Evolutionary conservation across 768 basidiomycete genomes (phyloP).

Genomic region (Boletus sp.): DNA sequence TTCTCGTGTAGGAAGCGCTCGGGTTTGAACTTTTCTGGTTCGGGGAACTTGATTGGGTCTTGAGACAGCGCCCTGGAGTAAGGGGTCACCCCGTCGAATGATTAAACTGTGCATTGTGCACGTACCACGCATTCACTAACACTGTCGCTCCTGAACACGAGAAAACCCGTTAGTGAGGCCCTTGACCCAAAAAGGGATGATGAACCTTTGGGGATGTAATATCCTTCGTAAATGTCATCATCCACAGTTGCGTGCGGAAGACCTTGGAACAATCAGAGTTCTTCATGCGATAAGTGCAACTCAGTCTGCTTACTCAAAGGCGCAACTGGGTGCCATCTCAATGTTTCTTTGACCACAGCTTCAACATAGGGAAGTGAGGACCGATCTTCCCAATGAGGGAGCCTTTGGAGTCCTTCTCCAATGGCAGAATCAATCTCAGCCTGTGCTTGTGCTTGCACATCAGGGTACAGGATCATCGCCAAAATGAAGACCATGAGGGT

Average conservation of each 20-base stretch:
- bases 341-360: conserved; percentile 23
- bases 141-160: conserved; percentile 19
- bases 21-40: conserved; percentile 39
- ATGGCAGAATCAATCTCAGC: conserved; percentile 22
- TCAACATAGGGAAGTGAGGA: conserved; percentile 21
- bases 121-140: conserved; percentile 20
- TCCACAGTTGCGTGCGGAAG: conserved; percentile 34
- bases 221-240: conserved; percentile 44
- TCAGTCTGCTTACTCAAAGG: conserved; percentile 10
- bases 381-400: conserved; percentile 22
- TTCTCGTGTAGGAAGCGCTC: conserved; percentile 30
- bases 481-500: conserved; percentile 21
- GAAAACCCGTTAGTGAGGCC: neutral
- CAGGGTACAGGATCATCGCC: conserved; percentile 27
- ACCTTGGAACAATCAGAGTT: conserved; percentile 11
- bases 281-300: neutral
- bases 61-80: too few species aligned
- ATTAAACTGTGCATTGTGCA: neutral
- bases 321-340: conserved; percentile 23
- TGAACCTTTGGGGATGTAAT: conserved; percentile 52
- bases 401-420: conserved; percentile 18
- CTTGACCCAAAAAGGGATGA: neutral
- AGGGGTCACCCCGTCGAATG: neutral
- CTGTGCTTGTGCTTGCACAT: conserved; percentile 21
- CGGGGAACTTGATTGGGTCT: too few species aligned